phyloP scores from a whole-genome alignment of 805 yeast genomes.

The Cyberlindnera americana region DNA sequence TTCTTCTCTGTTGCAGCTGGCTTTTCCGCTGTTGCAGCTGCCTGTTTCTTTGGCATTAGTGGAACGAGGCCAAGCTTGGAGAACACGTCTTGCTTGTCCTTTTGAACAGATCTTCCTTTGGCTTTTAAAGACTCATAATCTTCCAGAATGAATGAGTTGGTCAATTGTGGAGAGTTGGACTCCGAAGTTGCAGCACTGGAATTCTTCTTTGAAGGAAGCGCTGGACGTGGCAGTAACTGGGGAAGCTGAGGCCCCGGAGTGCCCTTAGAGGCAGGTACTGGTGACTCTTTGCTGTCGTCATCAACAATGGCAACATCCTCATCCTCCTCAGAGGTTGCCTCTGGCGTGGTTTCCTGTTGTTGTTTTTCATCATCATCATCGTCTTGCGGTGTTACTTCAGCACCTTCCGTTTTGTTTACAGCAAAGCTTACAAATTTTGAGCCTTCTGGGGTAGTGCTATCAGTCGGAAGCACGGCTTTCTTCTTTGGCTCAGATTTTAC shows the following conservation, averaged over 20 bases:
- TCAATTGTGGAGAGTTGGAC: background rate
- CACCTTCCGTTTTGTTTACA: background rate
- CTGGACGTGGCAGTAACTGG: background rate
- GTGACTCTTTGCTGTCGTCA: too few species aligned
- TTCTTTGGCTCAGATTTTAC: background rate
- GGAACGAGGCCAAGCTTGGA: slow-evolving; percentile 15
- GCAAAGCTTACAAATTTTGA: slow-evolving; percentile 2
- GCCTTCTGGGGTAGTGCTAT: slow-evolving; percentile 1
- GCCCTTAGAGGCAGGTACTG: too few species aligned
- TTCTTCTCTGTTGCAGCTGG: background rate
- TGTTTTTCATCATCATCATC: background rate
- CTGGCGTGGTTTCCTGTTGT: background rate
- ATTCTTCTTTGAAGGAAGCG: background rate
- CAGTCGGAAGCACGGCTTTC: background rate
- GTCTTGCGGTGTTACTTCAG: too few species aligned
- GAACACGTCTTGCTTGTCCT: slow-evolving; percentile 14
- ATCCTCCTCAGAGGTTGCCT: too few species aligned
- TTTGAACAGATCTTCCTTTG: slow-evolving; percentile 24
- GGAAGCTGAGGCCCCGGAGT: background rate
- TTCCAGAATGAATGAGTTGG: slow-evolving; percentile 18
- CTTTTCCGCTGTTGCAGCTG: background rate
- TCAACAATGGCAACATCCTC: too few species aligned
- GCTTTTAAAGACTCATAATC: slow-evolving; percentile 19
- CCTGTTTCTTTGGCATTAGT: slow-evolving; percentile 8
- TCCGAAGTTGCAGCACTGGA: background rate